phyloP scores from a whole-genome alignment of 164 flowering plant species.

The Annona cherimola region DNA sequence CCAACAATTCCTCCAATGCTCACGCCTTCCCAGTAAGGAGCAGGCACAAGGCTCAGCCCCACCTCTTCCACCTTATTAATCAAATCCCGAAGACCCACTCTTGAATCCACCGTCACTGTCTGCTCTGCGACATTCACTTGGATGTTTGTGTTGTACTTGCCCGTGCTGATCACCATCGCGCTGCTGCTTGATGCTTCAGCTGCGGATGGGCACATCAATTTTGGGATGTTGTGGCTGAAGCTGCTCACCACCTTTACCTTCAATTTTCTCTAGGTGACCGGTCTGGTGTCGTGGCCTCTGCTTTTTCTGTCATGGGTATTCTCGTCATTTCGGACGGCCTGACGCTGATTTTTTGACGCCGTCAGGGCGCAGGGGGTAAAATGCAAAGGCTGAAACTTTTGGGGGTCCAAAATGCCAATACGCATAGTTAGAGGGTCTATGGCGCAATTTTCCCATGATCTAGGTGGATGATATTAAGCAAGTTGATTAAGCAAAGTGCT shows the following conservation, averaged over 20 bases:
- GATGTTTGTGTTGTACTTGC: slow-evolving; percentile 36
- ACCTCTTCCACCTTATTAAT: slow-evolving; percentile 52
- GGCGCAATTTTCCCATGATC: too few species aligned
- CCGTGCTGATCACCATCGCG: slow-evolving; percentile 60
- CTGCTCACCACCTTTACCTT: slow-evolving; percentile 54
- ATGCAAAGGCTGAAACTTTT: too few species aligned
- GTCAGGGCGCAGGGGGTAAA: too few species aligned
- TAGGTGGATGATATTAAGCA: too few species aligned
- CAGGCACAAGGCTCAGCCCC: slow-evolving; percentile 67
- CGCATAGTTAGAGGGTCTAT: too few species aligned
- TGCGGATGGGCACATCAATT: slow-evolving; percentile 56
- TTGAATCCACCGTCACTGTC: slow-evolving; percentile 59
- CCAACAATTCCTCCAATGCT: slow-evolving; percentile 75
- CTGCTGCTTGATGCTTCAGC: slow-evolving; percentile 10
- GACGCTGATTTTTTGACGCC: too few species aligned
- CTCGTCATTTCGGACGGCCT: too few species aligned
- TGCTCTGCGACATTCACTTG: slow-evolving; percentile 33
- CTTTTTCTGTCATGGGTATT: too few species aligned
- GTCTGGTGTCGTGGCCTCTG: too few species aligned
- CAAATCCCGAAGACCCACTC: slow-evolving; percentile 55
- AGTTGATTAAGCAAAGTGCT: too few species aligned
- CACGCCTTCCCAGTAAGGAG: slow-evolving; percentile 93
- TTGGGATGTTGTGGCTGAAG: slow-evolving; percentile 75
- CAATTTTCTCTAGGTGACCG: slow-evolving; percentile 37
- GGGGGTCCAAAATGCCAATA: too few species aligned